Base-by-base conservation (phyloP, 2,329 filamentous ascomycete genomes). In the Colletotrichum navitas region DNA sequence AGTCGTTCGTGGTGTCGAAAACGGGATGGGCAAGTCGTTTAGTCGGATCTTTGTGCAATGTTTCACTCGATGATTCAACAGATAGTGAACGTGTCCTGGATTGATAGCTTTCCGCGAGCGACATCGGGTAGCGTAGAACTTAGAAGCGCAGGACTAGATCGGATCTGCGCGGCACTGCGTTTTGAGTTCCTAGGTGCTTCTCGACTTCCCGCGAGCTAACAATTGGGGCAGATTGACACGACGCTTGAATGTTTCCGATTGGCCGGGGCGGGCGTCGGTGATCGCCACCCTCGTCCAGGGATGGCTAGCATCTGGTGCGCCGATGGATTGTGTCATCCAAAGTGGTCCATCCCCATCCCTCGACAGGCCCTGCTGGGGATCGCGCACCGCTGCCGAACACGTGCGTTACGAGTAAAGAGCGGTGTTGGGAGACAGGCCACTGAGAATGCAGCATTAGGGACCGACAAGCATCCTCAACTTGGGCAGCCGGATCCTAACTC, bases 221-320 rank as follows among this genome's bases (percentile, higher is more conserved):
- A 8, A 24, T 63, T 68, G 34, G 49, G 45, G 64, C 59, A 43
- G 21, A 36, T n/a, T 21, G 51, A 32, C n/a, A 36, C 34, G 51
- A 43, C n/a, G 16, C 58, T 49, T 68, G 64, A 68, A 68, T 49
- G 64, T 63, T 68, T 71, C 68, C 64, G 68, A 68, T 71, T 71
- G 68, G 68, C 29, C 29, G n/a, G n/a, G 12, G 18, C 21, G n/a
- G 43, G n/a, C 7, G 24, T 24, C 41, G 29, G 26, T 51, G 68
- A 68, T 68, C 64, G 52, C 62, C 64, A 21, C 39, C 26, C n/a
- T 24, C 5, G 26, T 51, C 58, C 58, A 58, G 64, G 64, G 49
- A 39, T 43, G 34, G 14, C 32, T 26, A 49, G 21, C 21, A 34
- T n/a, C 52, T 62, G 32, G 66, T 34, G 54, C 34, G 29, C 49